Conservation (phyloP, 495 filamentous ascomycete genomes). For the Aspergillus cavernicola region DNA sequence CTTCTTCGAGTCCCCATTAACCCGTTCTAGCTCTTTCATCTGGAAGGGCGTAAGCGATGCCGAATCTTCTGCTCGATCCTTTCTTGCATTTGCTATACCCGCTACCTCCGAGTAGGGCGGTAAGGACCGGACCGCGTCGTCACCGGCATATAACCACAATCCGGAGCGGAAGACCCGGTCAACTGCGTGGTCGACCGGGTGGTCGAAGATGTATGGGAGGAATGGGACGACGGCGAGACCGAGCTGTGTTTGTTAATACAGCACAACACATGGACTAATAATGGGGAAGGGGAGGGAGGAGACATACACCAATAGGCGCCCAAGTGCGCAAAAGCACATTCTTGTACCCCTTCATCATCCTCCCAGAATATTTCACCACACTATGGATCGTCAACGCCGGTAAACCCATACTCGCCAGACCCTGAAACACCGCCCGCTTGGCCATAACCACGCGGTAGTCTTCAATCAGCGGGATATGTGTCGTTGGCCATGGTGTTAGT, state of each 20-base stretch:
- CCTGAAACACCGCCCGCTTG: conserved; percentile 86
- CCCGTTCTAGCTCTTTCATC: conserved; percentile 9
- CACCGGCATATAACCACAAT: conserved; percentile 66
- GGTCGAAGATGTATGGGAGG: conserved; percentile 84
- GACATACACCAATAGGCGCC: conserved; percentile 76
- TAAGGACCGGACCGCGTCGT: conserved; percentile 45
- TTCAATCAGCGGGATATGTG: conserved; percentile 69
- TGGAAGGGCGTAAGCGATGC: conserved; percentile 17
- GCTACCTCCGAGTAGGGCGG: conserved; percentile 16
- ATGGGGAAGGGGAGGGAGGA: conserved; percentile 5
- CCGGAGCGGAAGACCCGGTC: conserved; percentile 85
- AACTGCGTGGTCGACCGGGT: conserved; percentile 85
- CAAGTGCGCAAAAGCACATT: conserved; percentile 71
- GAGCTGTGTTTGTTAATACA: conserved; percentile 40
- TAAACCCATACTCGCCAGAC: conserved; percentile 85
- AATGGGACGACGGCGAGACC: conserved; percentile 85
- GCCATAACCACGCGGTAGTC: conserved; percentile 91
- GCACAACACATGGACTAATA: neutral
- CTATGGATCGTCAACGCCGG: conserved; percentile 95
- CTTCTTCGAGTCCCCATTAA: conserved; percentile 21
- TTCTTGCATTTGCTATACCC: neutral
- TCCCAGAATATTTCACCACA: conserved; percentile 80
- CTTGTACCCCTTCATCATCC: conserved; percentile 75
- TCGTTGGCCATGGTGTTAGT: conserved; percentile 30
- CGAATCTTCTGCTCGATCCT: conserved; percentile 18